Evolutionary conservation across 768 basidiomycete species (phyloP), one percentile per base, ranked within the genome.

Genomic region (Mycena rosella): DNA sequence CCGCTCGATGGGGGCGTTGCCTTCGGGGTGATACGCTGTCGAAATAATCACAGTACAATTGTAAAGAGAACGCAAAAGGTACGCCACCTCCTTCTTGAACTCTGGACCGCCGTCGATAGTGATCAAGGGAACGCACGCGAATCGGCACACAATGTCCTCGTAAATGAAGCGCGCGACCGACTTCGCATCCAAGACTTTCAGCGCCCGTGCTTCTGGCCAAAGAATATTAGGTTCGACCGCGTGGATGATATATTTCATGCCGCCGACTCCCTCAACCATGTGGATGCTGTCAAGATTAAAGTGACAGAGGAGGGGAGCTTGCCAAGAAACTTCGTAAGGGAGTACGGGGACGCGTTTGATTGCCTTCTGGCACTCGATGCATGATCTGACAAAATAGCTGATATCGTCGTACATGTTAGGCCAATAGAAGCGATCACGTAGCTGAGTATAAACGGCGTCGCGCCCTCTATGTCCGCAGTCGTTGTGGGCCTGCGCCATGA

Each of bases 331-430:
- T 0, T 64, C 68, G 4, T 75, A 76, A 0, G 77, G 73, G 14
- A 78, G 55, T 1, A 64, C 63, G 0, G 79, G 70, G 13, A 72
- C 69, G 1, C 40, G 27, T 7, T 66, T 69, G 5, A 72, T 67
- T 0, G 72, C 65, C 10, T 75, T 60, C 57, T 83, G 80, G 34
- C 80, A 83, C 9, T 72, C 63, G n/a, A 76, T 69, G 67, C 81
- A 83, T 0, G 79, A 79, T 1, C 72, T 58, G 0, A 82, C 72
- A 45, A 77, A 80, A 55, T 73, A 80, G 1, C 71, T 47, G n/a
- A 80, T 55, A 10, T 79, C 70, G n/a, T 73, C 65, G 47, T 74
- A 72, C 76, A 81, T 77, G 57, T 78, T 74, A 0, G 78, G 83
- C 82, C 82, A 82, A 71, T 79, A 81, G 36, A 74, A 79, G 0